Base-by-base conservation (phyloP, 176 grass and related monocot species). In the Themeda triandra region DNA sequence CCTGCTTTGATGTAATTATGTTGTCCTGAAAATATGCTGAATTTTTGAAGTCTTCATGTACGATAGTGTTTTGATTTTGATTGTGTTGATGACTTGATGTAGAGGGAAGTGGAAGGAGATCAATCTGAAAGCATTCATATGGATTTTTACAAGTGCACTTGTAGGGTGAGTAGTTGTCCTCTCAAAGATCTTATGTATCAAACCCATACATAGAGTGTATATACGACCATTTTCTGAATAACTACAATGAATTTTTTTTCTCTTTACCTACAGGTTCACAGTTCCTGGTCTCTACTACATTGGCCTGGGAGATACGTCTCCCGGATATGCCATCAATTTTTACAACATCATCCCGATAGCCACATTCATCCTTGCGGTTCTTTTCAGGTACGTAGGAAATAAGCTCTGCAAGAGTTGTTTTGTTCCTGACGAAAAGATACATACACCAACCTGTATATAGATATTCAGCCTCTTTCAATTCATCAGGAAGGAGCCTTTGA, bases 121-220 rank as follows among this genome's bases (percentile, higher is more conserved):
- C 31, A 88, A 71, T 13, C 14, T 83, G 73, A 83, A 83, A 13
- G 86, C 80, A 10, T 83, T 88, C 86, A 77, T 88, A 77, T 83
- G 86, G 80, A 88, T 88, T 63, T 88, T 88, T 23, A 82, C 73
- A 41, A 88, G 86, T 88, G 86, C 86, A 40, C 73, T 88, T 71
- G 80, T 83, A 4, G 86, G 86, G 86, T 88, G 13, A 87, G 71
- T 66, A n/a, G 8, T 5, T 12, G 9, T 3, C 12, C 12, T 44
- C 39, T 71, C n/a, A 15, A 25, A 4, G 4, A 42, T 71, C 23
- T 41, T 25, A 25, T 62, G 6, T 53, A 41, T 41, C 49, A 19
- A 21, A 54, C 51, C 1, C 18, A 54, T 54, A 8, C 51, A 8
- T 19, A 0, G 6, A 23, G 19, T 6, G 7, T 18, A 46, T 46